Evolutionary conservation across 2,329 filamentous ascomycete genomes (phyloP), one percentile per base, ranked within the genome.

Genomic region (Plectosphaerella plurivora): DNA sequence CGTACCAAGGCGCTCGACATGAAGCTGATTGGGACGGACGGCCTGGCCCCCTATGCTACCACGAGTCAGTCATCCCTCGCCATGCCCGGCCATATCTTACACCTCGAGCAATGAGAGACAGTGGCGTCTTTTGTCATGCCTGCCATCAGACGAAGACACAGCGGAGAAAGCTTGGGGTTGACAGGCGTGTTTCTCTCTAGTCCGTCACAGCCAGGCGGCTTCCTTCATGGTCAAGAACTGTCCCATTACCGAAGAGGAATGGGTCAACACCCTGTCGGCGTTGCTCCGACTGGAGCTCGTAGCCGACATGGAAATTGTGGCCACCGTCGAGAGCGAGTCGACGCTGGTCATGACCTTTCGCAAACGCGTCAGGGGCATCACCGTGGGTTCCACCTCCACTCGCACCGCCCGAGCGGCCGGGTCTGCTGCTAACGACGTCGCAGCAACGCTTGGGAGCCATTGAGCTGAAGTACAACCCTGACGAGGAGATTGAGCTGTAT

Each of bases 401-500:
- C 16, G 16, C 8, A 20, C 12, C 37, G 41, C 28, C 11, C 28
- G 8, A 33, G 28, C 8, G 28, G 28, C 28, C 28, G 15, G 18
- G n/a, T 39, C 44, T 44, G 25, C 47, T 53, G 53, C 59, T 64
- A 56, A 70, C 53, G 41, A 22, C 35, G 16, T 47, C 28, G 28
- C 57, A 88, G 84, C 84, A 88, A 84, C 82, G 77, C 25, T 77
- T 91, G n/a, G 89, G 88, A 35, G 71, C 78, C 20, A 77, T 92
- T 54, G 71, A 74, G 5, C 70, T 91, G 3, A 68, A 72, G 37
- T 72, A 77, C 58, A 75, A 81, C 53, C 74, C 77, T 35, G 76
- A 81, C 44, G 79, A 83, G 54, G 79, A 79, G 55, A 77, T 89
- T 55, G 78, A 83, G 51, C 71, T 86, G 4, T 87, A 88, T 55